phyloP scores from a whole-genome alignment of 2,329 filamentous ascomycete genomes.

The Teratosphaeria destructans region DNA sequence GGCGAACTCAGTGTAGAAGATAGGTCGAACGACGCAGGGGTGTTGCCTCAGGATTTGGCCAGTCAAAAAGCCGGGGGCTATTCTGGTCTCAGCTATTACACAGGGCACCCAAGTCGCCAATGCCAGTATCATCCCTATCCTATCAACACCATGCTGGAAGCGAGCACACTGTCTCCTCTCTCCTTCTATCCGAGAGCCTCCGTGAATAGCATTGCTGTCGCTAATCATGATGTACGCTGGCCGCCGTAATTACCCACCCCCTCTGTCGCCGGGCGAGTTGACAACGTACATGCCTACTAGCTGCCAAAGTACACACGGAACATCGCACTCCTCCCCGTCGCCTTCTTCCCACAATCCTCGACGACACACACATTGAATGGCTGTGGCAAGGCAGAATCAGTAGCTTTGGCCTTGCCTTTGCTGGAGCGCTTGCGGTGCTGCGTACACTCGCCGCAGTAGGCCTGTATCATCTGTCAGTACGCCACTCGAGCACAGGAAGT shows the following conservation, averaged over 20 bases:
- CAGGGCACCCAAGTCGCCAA: not conserved
- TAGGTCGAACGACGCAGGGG: no score
- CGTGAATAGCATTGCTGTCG: not conserved
- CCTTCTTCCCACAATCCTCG: slow-evolving; percentile 31
- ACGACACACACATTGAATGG: slow-evolving; percentile 39
- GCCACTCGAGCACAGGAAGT: not conserved
- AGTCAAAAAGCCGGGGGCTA: not conserved
- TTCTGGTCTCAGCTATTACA: not conserved
- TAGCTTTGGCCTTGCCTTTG: slow-evolving; percentile 30
- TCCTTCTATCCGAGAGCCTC: no score
- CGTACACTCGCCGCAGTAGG: slow-evolving; percentile 45
- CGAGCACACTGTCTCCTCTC: not conserved
- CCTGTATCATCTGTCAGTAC: slow-evolving; percentile 24
- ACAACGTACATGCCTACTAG: slow-evolving; percentile 3
- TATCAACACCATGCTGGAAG: not conserved
- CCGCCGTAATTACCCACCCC: not conserved
- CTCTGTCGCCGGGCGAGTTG: not conserved
- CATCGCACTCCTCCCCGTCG: slow-evolving; percentile 18
- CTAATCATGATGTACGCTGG: not conserved
- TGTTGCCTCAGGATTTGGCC: not conserved
- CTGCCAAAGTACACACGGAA: slow-evolving; percentile 22
- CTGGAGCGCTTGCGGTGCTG: slow-evolving; percentile 20
- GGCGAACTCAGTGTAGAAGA: no score
- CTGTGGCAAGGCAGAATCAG: slow-evolving; percentile 14
- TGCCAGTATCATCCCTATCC: not conserved